Evolutionary conservation across 202 grass and related monocot species (phyloP).

Genomic region (Bolboschoenoplectus hybrid): DNA sequence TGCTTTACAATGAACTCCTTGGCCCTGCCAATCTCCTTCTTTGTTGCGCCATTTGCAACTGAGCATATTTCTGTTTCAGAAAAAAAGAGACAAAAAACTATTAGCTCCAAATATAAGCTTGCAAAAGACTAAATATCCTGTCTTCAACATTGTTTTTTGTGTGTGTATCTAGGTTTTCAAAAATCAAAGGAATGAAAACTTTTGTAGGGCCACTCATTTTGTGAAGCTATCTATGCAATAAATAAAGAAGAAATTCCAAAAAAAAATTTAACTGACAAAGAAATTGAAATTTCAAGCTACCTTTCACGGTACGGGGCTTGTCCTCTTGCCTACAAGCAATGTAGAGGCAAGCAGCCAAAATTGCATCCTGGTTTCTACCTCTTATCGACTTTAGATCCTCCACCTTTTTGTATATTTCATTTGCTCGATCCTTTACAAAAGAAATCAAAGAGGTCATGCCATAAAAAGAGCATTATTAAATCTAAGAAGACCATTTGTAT

Average conservation of each 20-base stretch:
- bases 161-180: not conserved
- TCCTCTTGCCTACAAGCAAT: slow-evolving; percentile 98
- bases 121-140: not conserved
- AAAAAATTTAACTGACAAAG: not conserved
- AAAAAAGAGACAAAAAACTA: slow-evolving; percentile 30
- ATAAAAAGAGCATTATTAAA: not conserved
- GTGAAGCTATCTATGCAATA: not conserved
- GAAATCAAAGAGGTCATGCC: slow-evolving; percentile 3
- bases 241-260: not conserved
- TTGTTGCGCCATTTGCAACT: slow-evolving; percentile 96
- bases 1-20: slow-evolving; percentile 99
- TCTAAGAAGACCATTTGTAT: slow-evolving; percentile 4
- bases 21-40: slow-evolving; percentile 96
- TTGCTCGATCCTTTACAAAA: slow-evolving; percentile 72
- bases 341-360: slow-evolving; percentile 90
- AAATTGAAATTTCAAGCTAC: slow-evolving; percentile 39
- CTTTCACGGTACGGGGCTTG: slow-evolving; percentile 92
- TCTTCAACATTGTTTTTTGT: not conserved
- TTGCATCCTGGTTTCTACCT: slow-evolving; percentile 94
- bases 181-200: not conserved
- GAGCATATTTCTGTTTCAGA: slow-evolving; percentile 84
- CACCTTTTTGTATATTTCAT: slow-evolving; percentile 97
- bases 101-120: slow-evolving; percentile 12
- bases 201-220: slow-evolving; percentile 23
- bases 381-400: slow-evolving; percentile 93